Evolutionary conservation across 1,284 basidiomycete genomes (phyloP).

Genomic region (Abortiporus biennis): DNA sequence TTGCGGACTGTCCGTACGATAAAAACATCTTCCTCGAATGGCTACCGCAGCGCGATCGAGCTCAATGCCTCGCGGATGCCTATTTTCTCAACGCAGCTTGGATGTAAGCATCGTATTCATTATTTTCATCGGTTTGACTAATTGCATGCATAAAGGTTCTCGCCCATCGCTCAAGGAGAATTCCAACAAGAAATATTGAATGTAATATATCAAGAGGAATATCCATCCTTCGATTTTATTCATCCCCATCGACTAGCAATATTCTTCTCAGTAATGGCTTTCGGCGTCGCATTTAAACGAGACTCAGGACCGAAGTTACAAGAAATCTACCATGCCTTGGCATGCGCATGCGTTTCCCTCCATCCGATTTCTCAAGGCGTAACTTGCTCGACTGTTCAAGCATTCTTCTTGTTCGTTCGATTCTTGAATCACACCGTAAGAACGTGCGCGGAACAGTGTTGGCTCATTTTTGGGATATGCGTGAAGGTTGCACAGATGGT

Average conservation of each 20-base stretch:
- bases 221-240: constrained; percentile 26
- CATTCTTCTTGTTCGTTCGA: constrained; percentile 39
- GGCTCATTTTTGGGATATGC: constrained; percentile 40
- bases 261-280: constrained; percentile 43
- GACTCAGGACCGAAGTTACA: constrained; percentile 25
- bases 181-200: constrained; percentile 32
- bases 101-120: constrained; percentile 34
- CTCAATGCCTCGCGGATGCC: constrained; percentile 31
- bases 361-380: constrained; percentile 37
- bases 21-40: constrained; percentile 33
- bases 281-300: constrained; percentile 35
- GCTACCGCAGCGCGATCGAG: constrained; percentile 33
- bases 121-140: not conserved
- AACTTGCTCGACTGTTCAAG: constrained; percentile 40
- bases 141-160: constrained; percentile 27
- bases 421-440: constrained; percentile 39
- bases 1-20: constrained; percentile 30
- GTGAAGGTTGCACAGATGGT: constrained; percentile 39
- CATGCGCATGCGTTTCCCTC: constrained; percentile 40
- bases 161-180: constrained; percentile 33
- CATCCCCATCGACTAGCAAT: constrained; percentile 43
- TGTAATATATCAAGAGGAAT: constrained; percentile 33
- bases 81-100: constrained; percentile 41
- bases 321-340: constrained; percentile 36
- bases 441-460: constrained; percentile 37